phyloP scores from a whole-genome alignment of 345 rosid genomes.

The Toxicodendron radicans region DNA sequence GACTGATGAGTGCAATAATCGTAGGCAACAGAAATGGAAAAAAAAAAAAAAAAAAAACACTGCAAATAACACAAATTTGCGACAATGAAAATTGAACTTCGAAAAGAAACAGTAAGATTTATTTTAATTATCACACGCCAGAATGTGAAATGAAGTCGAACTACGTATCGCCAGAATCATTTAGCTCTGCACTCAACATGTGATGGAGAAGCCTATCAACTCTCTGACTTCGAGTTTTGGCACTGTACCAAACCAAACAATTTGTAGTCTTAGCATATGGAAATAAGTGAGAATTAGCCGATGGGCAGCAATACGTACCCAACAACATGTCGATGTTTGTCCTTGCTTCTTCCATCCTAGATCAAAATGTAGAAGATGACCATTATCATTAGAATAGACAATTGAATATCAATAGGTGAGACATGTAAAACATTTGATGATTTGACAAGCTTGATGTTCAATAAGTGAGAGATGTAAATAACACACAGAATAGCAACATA shows the following conservation, averaged over 20 bases:
- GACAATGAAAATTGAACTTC: background rate
- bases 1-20: background rate
- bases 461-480: background rate
- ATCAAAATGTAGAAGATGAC: conserved; percentile 14
- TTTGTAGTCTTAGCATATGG: background rate
- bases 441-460: background rate
- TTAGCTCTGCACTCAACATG: conserved; percentile 73
- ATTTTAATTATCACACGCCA: conserved; percentile 13
- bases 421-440: background rate
- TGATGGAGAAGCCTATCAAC: conserved; percentile 89
- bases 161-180: conserved; percentile 29
- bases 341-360: conserved; percentile 52
- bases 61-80: background rate
- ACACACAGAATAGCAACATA: background rate
- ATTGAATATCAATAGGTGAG: background rate
- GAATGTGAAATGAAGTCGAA: conserved; percentile 6
- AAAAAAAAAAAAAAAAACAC: background rate
- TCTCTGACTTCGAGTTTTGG: conserved; percentile 86
- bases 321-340: conserved; percentile 46
- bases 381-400: background rate
- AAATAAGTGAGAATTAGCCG: background rate
- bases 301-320: conserved; percentile 51
- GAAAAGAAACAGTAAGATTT: background rate
- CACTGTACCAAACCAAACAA: conserved; percentile 43
- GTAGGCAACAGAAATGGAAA: background rate